Percentiles rank a stretch among this genome's conserved stretches.
These are phyloP conservation scores for Diaporthe australafricana DNA, from an alignment of 2,329 filamentous ascomycete species.

Conservation along the genomic window DNA sequence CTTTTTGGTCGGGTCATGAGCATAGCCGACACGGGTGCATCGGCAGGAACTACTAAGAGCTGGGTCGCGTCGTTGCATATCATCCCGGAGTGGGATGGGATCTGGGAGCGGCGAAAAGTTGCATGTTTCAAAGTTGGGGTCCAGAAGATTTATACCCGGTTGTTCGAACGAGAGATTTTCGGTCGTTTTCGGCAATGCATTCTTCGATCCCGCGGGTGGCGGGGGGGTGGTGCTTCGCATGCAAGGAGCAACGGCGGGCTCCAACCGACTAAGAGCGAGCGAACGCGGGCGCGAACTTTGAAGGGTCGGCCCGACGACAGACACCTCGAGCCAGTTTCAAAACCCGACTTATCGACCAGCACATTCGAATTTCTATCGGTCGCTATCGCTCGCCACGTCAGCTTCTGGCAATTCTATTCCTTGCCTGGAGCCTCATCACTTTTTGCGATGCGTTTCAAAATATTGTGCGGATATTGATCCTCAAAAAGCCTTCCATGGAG, in stretches of 20 bases:
- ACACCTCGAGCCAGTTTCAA: background rate
- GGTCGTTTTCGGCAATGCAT: constrained; percentile 31
- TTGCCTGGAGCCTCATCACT: constrained; percentile 16
- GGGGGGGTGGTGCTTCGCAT: background rate
- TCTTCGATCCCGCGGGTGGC: constrained; percentile 10
- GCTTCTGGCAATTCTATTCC: background rate
- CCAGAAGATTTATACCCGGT: constrained; percentile 36
- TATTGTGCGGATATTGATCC: background rate
- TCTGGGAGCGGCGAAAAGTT: constrained; percentile 34
- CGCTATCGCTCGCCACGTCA: background rate
- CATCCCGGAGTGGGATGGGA: constrained; percentile 31
- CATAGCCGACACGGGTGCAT: constrained; percentile 34
- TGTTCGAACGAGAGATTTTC: constrained; percentile 31
- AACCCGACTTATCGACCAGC: background rate
- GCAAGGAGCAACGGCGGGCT: background rate
- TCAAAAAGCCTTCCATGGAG: background rate
- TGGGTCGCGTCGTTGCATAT: constrained; percentile 34
- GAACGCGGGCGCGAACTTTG: background rate
- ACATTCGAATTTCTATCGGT: constrained; percentile 8
- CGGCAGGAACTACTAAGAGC: constrained; percentile 9
- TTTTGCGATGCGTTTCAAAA: background rate
- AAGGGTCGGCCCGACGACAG: constrained; percentile 11
- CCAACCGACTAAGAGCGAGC: constrained; percentile 1
- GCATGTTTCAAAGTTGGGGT: constrained; percentile 30
- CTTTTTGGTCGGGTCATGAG: constrained; percentile 13